Evolutionary conservation across 306 rosid genomes (phyloP).

Genomic region (Trichosanthes cucumerina): DNA sequence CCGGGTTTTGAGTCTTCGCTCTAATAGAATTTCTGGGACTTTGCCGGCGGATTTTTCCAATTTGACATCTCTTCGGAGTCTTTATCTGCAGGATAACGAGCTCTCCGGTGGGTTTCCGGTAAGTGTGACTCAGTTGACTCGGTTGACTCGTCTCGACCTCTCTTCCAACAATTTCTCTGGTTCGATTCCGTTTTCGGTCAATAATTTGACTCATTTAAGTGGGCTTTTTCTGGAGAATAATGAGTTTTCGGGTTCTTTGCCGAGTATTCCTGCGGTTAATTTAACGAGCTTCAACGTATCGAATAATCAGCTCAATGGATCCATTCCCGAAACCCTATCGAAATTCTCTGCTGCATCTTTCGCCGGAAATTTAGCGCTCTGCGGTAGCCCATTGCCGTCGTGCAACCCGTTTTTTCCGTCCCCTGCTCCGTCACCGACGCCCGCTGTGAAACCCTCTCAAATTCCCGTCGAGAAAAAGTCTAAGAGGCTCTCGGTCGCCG

Average conservation of each 20-base stretch:
- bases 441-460: slow-evolving; percentile 13
- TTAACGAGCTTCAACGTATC: slow-evolving; percentile 44
- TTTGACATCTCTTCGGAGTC: slow-evolving; percentile 43
- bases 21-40: slow-evolving; percentile 54
- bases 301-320: slow-evolving; percentile 69
- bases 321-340: slow-evolving; percentile 48
- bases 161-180: slow-evolving; percentile 71
- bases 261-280: slow-evolving; percentile 21
- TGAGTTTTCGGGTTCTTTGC: slow-evolving; percentile 51
- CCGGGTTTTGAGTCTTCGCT: slow-evolving; percentile 76
- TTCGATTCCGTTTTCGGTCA: slow-evolving; percentile 53
- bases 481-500: slow-evolving; percentile 65
- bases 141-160: slow-evolving; percentile 63
- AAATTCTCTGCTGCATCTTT: slow-evolving; percentile 44
- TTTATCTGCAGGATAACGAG: slow-evolving; percentile 54
- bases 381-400: slow-evolving; percentile 53
- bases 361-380: slow-evolving; percentile 61
- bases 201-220: slow-evolving; percentile 57
- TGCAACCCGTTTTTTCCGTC: slow-evolving; percentile 78
- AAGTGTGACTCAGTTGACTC: slow-evolving; percentile 35
- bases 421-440: slow-evolving; percentile 55
- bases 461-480: slow-evolving; percentile 23
- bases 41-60: slow-evolving; percentile 80
- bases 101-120: slow-evolving; percentile 56
- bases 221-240: slow-evolving; percentile 58